Percentiles rank a stretch among this genome's conserved stretches.
Evolutionary conservation across 768 basidiomycete species (phyloP).

Genomic region (Xerocomus potaroensis): DNA sequence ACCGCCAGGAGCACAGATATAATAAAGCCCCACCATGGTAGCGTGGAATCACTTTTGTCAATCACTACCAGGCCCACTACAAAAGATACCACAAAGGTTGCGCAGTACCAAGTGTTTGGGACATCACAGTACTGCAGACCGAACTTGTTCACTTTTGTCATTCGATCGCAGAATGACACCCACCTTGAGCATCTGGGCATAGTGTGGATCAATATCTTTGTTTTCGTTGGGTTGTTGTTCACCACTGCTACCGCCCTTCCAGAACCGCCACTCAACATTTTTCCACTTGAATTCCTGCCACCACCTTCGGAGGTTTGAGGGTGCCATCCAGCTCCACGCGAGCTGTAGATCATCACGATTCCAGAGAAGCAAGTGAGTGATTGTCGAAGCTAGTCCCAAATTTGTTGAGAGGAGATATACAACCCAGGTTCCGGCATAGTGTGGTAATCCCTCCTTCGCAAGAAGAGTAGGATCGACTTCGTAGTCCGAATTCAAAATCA

Average conservation of each 20-base stretch:
- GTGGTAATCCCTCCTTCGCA: slow-evolving; percentile 36
- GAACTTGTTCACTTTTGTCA: not conserved
- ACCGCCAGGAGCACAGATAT: slow-evolving; percentile 49
- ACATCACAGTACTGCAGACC: slow-evolving; percentile 31
- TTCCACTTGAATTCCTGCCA: slow-evolving; percentile 23
- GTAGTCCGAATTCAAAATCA: slow-evolving; percentile 50
- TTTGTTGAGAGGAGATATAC: slow-evolving; percentile 16
- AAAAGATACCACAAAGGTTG: slow-evolving; percentile 29
- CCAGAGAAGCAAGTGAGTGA: slow-evolving; percentile 51
- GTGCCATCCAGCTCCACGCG: slow-evolving; percentile 45
- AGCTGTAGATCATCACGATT: slow-evolving; percentile 45
- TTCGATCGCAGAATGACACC: slow-evolving; percentile 19
- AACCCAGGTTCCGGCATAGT: slow-evolving; percentile 27
- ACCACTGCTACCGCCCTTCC: slow-evolving; percentile 21
- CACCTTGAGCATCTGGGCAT: slow-evolving; percentile 46
- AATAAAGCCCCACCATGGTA: slow-evolving; percentile 59
- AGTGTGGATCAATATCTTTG: slow-evolving; percentile 50
- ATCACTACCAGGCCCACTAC: slow-evolving; percentile 51
- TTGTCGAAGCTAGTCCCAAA: slow-evolving; percentile 40
- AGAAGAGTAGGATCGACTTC: slow-evolving; percentile 48
- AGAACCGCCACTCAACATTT: slow-evolving; percentile 39
- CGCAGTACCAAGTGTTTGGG: slow-evolving; percentile 33
- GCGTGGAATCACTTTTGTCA: slow-evolving; percentile 48
- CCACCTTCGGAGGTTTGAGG: slow-evolving; percentile 23
- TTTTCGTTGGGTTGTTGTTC: slow-evolving; percentile 32